Conservation (phyloP, 2,329 filamentous ascomycete genomes). For the Alternaria brassicae region DNA sequence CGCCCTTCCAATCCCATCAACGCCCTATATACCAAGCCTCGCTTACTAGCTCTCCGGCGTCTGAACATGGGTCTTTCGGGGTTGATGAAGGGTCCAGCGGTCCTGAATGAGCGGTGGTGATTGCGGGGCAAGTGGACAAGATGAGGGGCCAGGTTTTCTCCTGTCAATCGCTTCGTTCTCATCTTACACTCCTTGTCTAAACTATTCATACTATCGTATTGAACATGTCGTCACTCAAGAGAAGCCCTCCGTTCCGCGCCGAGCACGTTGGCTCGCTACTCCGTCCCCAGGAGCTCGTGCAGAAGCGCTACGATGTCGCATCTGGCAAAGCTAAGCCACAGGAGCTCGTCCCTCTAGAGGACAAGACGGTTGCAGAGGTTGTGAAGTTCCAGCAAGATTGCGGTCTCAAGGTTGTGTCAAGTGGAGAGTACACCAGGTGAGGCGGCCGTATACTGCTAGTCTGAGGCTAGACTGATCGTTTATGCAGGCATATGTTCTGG, state of each 20-base stretch:
- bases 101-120: conserved; percentile 19
- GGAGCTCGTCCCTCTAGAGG: conserved; percentile 66
- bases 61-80: conserved; percentile 15
- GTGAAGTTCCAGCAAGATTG: conserved; percentile 70
- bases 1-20: conserved; percentile 29
- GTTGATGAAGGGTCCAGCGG: conserved; percentile 20
- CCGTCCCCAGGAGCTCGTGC: conserved; percentile 67
- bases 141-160: conserved; percentile 31
- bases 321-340: conserved; percentile 57
- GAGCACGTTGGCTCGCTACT: conserved; percentile 77
- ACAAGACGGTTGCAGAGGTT: conserved; percentile 69
- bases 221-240: conserved; percentile 45
- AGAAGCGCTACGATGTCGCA: conserved; percentile 61
- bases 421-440: conserved; percentile 68
- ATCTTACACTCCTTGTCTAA: conserved; percentile 7
- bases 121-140: conserved; percentile 32
- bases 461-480: conserved; percentile 16
- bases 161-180: conserved; percentile 7
- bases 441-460: background rate
- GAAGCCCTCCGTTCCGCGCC: conserved; percentile 69
- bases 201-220: conserved; percentile 27
- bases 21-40: background rate
- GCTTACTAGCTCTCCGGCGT: conserved; percentile 19
- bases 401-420: conserved; percentile 69
- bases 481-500: conserved; percentile 60